These are phyloP conservation scores for Gloeostereum incarnatum DNA, from an alignment of 768 basidiomycete species.

Conservation along the genomic window DNA sequence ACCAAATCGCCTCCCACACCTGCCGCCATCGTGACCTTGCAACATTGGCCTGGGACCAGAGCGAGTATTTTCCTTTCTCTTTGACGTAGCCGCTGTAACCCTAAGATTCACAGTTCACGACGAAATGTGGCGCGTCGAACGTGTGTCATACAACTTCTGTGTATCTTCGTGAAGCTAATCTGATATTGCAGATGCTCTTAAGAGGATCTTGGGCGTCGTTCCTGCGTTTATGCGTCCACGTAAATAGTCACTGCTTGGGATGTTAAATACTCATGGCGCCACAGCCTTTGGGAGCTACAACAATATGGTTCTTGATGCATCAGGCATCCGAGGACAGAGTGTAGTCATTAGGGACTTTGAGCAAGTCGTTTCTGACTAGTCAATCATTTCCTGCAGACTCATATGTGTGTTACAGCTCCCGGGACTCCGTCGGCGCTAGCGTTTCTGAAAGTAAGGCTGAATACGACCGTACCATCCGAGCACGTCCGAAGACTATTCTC, in stretches of 20 bases:
- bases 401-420: constrained; percentile 17
- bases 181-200: constrained; percentile 32
- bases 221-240: constrained; percentile 43
- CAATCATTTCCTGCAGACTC: neutral
- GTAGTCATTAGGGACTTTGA: constrained; percentile 29
- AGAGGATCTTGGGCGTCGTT: constrained; percentile 29
- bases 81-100: neutral
- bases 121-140: constrained; percentile 35
- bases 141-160: constrained; percentile 17
- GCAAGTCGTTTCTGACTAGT: constrained; percentile 9
- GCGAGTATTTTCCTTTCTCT: constrained; percentile 13
- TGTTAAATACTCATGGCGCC: neutral
- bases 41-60: constrained; percentile 28
- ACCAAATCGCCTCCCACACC: constrained; percentile 36
- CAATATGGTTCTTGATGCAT: constrained; percentile 30
- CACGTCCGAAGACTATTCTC: constrained; percentile 24
- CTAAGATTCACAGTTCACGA: constrained; percentile 29
- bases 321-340: constrained; percentile 17
- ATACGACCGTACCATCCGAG: constrained; percentile 18
- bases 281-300: constrained; percentile 38
- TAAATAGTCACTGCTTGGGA: constrained; percentile 10
- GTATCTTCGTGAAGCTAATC: neutral
- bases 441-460: constrained; percentile 17
- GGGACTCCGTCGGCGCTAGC: constrained; percentile 24
- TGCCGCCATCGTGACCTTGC: constrained; percentile 31